Evolutionary conservation across 2,329 filamentous ascomycete genomes (phyloP).

Genomic region (Dothideomycetes sp.): DNA sequence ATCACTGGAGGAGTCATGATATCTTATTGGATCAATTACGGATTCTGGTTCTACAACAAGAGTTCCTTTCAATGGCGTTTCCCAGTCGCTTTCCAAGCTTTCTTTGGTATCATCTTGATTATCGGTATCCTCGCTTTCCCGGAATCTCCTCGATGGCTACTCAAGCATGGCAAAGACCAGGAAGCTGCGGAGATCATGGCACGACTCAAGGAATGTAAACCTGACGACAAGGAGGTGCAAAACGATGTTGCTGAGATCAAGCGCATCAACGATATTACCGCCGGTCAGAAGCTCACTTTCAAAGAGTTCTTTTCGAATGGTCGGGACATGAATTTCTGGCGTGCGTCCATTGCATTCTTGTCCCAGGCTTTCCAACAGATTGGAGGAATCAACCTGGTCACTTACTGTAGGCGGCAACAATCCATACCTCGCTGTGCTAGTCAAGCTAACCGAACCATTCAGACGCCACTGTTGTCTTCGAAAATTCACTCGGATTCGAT

Average conservation of each 20-base stretch:
- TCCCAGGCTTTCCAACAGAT: conserved; percentile 7
- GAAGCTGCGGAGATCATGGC: conserved; percentile 44
- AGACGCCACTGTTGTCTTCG: conserved; percentile 16
- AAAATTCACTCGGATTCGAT: conserved; percentile 18
- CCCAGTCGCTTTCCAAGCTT: conserved; percentile 44
- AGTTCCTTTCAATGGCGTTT: conserved; percentile 43
- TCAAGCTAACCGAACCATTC: too few relatives aligned
- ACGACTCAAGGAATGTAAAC: conserved; percentile 38
- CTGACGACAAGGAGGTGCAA: conserved; percentile 48
- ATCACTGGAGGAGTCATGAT: conserved; percentile 28
- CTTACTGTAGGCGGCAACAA: conserved; percentile 8
- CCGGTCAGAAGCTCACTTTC: conserved; percentile 1
- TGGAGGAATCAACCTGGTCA: conserved; percentile 6
- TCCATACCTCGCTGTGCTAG: too few relatives aligned
- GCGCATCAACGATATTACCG: conserved; percentile 40
- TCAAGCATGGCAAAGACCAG: conserved; percentile 36
- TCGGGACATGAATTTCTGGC: conserved; percentile 1
- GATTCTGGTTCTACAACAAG: conserved; percentile 46
- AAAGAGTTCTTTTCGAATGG: conserved; percentile 22
- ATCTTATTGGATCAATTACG: conserved; percentile 31
- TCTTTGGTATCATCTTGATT: conserved; percentile 42
- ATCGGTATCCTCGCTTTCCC: conserved; percentile 38
- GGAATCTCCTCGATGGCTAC: conserved; percentile 35
- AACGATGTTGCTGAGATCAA: conserved; percentile 44
- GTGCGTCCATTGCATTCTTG: conserved; percentile 1